Conservation (phyloP, 2,329 filamentous ascomycete species). For the Geosmithia flava region DNA sequence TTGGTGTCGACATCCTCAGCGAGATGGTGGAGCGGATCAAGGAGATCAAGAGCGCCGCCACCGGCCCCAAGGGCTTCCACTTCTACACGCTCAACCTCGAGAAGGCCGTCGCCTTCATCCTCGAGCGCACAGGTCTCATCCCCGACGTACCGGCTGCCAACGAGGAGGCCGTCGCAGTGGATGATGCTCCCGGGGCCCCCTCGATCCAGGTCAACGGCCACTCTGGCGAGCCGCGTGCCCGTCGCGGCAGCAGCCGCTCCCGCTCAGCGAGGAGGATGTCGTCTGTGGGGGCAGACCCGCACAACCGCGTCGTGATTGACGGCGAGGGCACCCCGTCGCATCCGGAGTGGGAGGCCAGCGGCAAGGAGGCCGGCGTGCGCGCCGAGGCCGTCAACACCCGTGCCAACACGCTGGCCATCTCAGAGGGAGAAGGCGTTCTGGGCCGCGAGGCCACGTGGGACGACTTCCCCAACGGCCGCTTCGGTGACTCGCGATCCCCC, state of each 20-base stretch:
- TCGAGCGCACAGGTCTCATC: slow-evolving; percentile 79
- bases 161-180: slow-evolving; percentile 36
- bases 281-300: slow-evolving; percentile 70
- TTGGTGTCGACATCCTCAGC: slow-evolving; percentile 70
- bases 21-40: slow-evolving; percentile 76
- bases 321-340: slow-evolving; percentile 31
- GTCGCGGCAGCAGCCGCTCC: slow-evolving; percentile 17
- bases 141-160: slow-evolving; percentile 41
- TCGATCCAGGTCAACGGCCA: slow-evolving; percentile 36
- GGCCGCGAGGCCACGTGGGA: slow-evolving; percentile 97
- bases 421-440: slow-evolving; percentile 79
- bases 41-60: slow-evolving; percentile 39
- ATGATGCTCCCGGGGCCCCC: slow-evolving; percentile 23
- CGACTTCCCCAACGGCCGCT: slow-evolving; percentile 92
- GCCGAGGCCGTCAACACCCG: slow-evolving; percentile 62
- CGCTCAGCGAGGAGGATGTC: slow-evolving; percentile 52
- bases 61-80: slow-evolving; percentile 70
- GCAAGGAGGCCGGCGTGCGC: slow-evolving; percentile 66
- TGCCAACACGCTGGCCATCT: slow-evolving; percentile 81
- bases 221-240: slow-evolving; percentile 4
- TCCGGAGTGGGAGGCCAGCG: slow-evolving; percentile 58
- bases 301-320: slow-evolving; percentile 76
- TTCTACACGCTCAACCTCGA: slow-evolving; percentile 97
- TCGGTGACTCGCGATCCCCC: slow-evolving; percentile 84
- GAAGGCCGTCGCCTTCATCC: slow-evolving; percentile 87